phyloP scores from a whole-genome alignment of 352 stramenopile species.

The Stramenopiles sp. region DNA sequence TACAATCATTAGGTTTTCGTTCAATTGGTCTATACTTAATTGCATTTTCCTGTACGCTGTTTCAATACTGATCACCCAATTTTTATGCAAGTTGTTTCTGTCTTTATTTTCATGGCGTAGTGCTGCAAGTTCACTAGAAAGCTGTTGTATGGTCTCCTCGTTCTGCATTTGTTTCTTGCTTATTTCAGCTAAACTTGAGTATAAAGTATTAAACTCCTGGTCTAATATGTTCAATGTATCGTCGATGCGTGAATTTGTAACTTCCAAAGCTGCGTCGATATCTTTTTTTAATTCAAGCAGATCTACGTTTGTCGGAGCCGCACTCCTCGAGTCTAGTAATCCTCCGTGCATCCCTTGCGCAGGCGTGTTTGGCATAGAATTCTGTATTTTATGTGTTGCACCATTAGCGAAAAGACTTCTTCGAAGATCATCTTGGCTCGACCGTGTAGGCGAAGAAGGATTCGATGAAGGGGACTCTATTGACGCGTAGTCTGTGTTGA shows the following conservation, averaged over 20 bases:
- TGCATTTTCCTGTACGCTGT: not conserved
- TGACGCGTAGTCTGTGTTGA: too few relatives aligned
- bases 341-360: too few relatives aligned
- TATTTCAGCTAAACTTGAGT: not conserved
- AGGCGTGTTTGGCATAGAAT: too few relatives aligned
- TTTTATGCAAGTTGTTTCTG: not conserved
- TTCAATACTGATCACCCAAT: slow-evolving; percentile 1
- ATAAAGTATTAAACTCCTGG: not conserved
- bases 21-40: not conserved
- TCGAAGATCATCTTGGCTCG: too few relatives aligned
- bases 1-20: not conserved
- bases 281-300: not conserved
- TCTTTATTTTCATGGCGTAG: not conserved
- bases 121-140: not conserved
- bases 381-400: too few relatives aligned
- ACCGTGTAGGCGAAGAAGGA: too few relatives aligned
- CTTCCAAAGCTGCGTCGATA: not conserved
- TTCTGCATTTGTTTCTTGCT: not conserved
- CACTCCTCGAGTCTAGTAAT: too few relatives aligned
- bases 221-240: not conserved
- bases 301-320: not conserved
- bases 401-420: too few relatives aligned
- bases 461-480: too few relatives aligned
- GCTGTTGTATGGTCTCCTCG: not conserved
- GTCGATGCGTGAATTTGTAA: not conserved